phyloP scores from a whole-genome alignment of 768 basidiomycete genomes.

The Amanita rimosa region DNA sequence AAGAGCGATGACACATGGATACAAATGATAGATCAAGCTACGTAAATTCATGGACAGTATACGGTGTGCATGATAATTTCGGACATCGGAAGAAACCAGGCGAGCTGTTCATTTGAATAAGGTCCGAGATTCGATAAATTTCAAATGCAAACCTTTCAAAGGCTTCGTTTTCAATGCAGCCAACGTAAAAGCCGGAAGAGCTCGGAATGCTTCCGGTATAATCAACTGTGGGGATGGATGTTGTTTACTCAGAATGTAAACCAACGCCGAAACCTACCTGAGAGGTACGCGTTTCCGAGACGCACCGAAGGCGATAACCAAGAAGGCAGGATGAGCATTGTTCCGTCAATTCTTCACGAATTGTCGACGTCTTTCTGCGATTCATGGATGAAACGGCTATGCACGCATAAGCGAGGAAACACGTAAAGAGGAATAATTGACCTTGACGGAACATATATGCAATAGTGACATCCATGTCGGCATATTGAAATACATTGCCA shows the following conservation, averaged over 20 bases:
- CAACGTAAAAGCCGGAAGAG: conserved; percentile 72
- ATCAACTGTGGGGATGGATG: conserved; percentile 50
- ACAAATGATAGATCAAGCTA: conserved; percentile 65
- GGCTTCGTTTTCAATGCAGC: conserved; percentile 83
- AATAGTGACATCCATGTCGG: conserved; percentile 81
- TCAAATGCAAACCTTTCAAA: conserved; percentile 59
- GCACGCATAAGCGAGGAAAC: background rate
- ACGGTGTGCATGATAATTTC: conserved; percentile 75
- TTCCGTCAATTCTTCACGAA: conserved; percentile 79
- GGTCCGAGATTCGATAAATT: background rate
- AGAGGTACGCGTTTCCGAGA: conserved; percentile 59
- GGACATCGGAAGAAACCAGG: conserved; percentile 87
- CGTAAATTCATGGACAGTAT: conserved; percentile 63
- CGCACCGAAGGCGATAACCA: conserved; percentile 85
- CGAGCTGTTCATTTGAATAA: conserved; percentile 38
- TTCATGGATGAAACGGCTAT: conserved; percentile 61
- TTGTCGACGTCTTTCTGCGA: conserved; percentile 51
- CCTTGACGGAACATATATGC: conserved; percentile 70
- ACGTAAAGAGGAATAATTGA: conserved; percentile 21
- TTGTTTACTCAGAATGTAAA: background rate
- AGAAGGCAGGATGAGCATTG: conserved; percentile 71
- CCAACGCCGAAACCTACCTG: conserved; percentile 45
- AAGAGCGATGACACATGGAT: conserved; percentile 80
- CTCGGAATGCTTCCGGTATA: conserved; percentile 86
- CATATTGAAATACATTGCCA: conserved; percentile 85